Conservation (phyloP, 2,329 filamentous ascomycete genomes). For the Colletotrichum sojae region DNA sequence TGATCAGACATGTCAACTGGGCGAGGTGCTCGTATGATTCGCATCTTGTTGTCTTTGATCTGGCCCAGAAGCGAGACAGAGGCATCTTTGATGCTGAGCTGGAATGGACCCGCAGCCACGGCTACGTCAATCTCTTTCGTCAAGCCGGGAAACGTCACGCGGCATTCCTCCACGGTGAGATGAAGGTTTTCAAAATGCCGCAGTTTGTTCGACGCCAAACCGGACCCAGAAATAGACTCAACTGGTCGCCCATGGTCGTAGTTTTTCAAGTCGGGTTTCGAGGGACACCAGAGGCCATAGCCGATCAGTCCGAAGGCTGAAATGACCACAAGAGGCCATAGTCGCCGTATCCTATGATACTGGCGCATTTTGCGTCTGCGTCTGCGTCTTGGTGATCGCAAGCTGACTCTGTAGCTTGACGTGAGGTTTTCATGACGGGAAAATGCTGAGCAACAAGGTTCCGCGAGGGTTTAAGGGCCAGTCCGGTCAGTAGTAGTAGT, state of each 20-base stretch:
- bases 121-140: slow-evolving; percentile 61
- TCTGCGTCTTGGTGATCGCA: not conserved
- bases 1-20: slow-evolving; percentile 57
- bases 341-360: slow-evolving; percentile 7
- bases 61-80: slow-evolving; percentile 56
- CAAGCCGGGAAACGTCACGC: slow-evolving; percentile 60
- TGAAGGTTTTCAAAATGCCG: slow-evolving; percentile 50
- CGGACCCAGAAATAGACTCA: not conserved
- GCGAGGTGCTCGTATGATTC: slow-evolving; percentile 59
- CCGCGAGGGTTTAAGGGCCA: not conserved
- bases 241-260: not conserved
- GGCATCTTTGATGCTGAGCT: slow-evolving; percentile 48
- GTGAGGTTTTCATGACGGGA: not conserved
- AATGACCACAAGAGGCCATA: slow-evolving; percentile 21
- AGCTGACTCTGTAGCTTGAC: not conserved
- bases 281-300: slow-evolving; percentile 7
- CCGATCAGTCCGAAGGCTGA: slow-evolving; percentile 1
- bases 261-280: not conserved
- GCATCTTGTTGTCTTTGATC: slow-evolving; percentile 52
- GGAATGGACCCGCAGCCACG: slow-evolving; percentile 60
- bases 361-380: slow-evolving; percentile 23
- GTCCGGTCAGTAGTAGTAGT: not conserved
- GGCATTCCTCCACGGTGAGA: slow-evolving; percentile 60
- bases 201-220: not conserved
- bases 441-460: not conserved